Conservation (phyloP, 768 basidiomycete species). For the Xerocomellus chrysenteron region DNA sequence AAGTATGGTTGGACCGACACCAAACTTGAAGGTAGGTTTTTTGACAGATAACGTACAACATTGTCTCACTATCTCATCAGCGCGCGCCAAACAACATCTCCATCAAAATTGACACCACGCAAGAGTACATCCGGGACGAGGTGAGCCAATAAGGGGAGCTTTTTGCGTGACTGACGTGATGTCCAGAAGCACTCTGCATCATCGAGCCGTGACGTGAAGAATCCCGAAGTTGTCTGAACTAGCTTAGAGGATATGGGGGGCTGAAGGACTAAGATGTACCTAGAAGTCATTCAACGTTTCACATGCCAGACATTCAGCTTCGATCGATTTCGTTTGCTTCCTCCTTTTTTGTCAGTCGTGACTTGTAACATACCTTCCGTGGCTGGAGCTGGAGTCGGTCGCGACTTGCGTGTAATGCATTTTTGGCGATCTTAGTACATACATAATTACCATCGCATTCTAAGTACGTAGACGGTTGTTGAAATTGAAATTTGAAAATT, state of each 20-base stretch:
- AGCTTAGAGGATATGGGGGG: neutral
- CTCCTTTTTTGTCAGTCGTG: constrained; percentile 5
- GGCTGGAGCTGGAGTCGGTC: constrained; percentile 20
- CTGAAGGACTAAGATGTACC: constrained; percentile 2
- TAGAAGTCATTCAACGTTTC: neutral
- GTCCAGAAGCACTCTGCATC: constrained; percentile 21
- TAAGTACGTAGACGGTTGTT: too few relatives aligned
- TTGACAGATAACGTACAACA: too few relatives aligned
- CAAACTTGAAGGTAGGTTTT: constrained; percentile 8
- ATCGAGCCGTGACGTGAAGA: constrained; percentile 15
- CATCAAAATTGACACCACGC: constrained; percentile 66
- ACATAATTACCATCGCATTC: neutral
- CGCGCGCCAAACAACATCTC: constrained; percentile 50
- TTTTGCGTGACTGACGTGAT: neutral
- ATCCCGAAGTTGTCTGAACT: constrained; percentile 20
- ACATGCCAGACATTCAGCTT: constrained; percentile 1
- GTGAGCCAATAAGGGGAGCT: constrained; percentile 9
- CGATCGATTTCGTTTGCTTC: neutral
- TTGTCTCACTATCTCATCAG: constrained; percentile 10
- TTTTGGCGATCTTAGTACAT: neutral
- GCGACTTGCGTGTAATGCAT: constrained; percentile 2
- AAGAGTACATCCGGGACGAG: constrained; percentile 51
- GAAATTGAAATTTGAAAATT: too few relatives aligned
- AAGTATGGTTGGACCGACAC: constrained; percentile 8
- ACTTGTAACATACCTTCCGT: constrained; percentile 17